Evolutionary conservation across 148 eudicot genomes (phyloP).

Genomic region (Fagopyrum tataricum): DNA sequence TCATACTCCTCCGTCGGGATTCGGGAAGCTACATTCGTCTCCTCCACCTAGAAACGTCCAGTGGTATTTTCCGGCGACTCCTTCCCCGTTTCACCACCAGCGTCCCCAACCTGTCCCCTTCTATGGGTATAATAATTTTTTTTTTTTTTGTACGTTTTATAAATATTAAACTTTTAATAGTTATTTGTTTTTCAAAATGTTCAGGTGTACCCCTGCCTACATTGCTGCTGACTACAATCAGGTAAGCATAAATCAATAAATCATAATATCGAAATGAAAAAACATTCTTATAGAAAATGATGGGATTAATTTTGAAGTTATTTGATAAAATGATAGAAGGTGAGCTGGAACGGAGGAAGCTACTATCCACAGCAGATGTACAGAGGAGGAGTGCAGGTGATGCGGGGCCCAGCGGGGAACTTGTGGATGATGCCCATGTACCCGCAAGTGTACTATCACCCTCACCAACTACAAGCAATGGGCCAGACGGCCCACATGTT

Average conservation of each 20-base stretch:
- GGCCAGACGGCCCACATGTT: neutral
- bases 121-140: slow-evolving; percentile 39
- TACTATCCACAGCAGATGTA: neutral
- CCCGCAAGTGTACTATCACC: neutral
- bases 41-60: slow-evolving; percentile 30
- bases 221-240: slow-evolving; percentile 60
- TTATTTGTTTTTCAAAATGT: neutral
- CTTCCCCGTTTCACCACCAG: slow-evolving; percentile 40
- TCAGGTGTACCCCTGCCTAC: slow-evolving; percentile 55
- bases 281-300: neutral
- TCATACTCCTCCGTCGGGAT: neutral
- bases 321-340: neutral
- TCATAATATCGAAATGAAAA: no score
- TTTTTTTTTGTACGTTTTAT: no score
- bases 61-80: slow-evolving; percentile 56
- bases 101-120: slow-evolving; percentile 51
- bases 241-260: slow-evolving; percentile 30
- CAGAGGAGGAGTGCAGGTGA: neutral
- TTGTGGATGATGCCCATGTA: slow-evolving; percentile 1
- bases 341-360: neutral
- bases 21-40: neutral
- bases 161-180: neutral
- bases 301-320: neutral
- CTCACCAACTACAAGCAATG: neutral
- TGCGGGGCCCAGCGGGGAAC: neutral